Evolutionary conservation across 768 basidiomycete genomes (phyloP).

Genomic region (Naganishia vishniacii): DNA sequence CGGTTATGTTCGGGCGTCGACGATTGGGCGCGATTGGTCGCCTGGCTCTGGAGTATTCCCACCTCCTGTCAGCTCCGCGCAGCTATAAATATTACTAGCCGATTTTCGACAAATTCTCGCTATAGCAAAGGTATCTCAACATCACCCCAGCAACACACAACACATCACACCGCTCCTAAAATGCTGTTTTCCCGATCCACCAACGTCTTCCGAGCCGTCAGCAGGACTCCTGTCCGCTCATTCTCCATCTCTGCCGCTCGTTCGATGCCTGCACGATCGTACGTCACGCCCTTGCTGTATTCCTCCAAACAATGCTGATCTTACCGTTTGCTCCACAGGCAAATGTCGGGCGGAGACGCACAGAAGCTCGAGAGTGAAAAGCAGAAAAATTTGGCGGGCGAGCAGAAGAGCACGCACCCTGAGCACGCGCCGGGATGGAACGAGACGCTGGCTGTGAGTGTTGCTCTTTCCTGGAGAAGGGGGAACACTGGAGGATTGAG

Average conservation of each 20-base stretch:
- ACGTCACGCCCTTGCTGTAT: neutral
- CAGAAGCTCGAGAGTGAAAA: slow-evolving; percentile 16
- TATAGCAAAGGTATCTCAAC: too few relatives aligned
- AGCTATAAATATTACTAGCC: neutral
- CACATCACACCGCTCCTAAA: neutral
- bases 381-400: slow-evolving; percentile 13
- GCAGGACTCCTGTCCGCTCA: neutral
- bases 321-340: neutral
- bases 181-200: neutral
- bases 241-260: neutral
- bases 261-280: neutral
- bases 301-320: neutral
- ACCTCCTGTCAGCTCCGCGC: too few relatives aligned
- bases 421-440: slow-evolving; percentile 47
- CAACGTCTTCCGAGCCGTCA: neutral
- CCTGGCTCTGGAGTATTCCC: too few relatives aligned
- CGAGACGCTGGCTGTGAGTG: slow-evolving; percentile 45
- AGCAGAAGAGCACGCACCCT: slow-evolving; percentile 32
- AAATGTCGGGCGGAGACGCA: slow-evolving; percentile 4
- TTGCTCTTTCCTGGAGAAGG: too few relatives aligned
- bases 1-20: too few relatives aligned
- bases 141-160: neutral
- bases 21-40: too few relatives aligned
- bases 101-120: neutral
- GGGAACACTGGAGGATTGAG: too few relatives aligned